Evolutionary conservation across 2,329 filamentous ascomycete genomes (phyloP).

Genomic region (Ploettnerulaceae sp.): DNA sequence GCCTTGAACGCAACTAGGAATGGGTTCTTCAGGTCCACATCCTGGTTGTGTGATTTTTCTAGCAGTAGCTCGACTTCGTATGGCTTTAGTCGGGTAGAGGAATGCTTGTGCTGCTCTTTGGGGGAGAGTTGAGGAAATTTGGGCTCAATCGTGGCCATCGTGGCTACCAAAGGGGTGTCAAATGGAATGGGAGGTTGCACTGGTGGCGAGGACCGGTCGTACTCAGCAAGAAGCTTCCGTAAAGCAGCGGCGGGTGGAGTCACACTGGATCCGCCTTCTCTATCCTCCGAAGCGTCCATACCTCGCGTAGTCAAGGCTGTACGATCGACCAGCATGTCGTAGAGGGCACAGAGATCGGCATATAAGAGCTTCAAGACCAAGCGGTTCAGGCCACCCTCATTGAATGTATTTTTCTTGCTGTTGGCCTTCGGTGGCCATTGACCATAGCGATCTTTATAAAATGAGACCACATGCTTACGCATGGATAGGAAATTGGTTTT

Average conservation of each 20-base stretch:
- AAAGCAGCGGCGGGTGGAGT: slow-evolving; percentile 65
- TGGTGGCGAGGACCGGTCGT: slow-evolving; percentile 82
- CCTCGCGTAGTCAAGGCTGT: slow-evolving; percentile 72
- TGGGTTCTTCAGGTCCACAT: slow-evolving; percentile 55
- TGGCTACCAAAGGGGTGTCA: slow-evolving; percentile 75
- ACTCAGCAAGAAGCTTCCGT: slow-evolving; percentile 77
- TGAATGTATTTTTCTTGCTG: slow-evolving; percentile 87
- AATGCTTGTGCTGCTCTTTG: slow-evolving; percentile 71
- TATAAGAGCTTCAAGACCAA: slow-evolving; percentile 78
- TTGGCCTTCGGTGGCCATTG: slow-evolving; percentile 86
- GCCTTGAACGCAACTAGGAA: slow-evolving; percentile 67
- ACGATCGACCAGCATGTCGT: slow-evolving; percentile 84
- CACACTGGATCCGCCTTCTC: slow-evolving; percentile 46
- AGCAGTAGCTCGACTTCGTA: slow-evolving; percentile 73
- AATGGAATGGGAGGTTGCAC: slow-evolving; percentile 90
- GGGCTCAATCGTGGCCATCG: slow-evolving; percentile 58
- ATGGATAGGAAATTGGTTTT: slow-evolving; percentile 68
- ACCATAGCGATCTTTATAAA: slow-evolving; percentile 63
- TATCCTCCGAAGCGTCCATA: slow-evolving; percentile 52
- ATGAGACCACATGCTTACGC: slow-evolving; percentile 56
- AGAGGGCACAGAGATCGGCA: slow-evolving; percentile 77
- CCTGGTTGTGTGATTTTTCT: slow-evolving; percentile 76
- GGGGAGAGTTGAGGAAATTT: slow-evolving; percentile 57
- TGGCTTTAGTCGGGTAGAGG: slow-evolving; percentile 67
- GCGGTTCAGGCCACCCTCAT: slow-evolving; percentile 81